Conservation (phyloP, 2,329 filamentous ascomycete species). For the Ascochyta koolunga region DNA sequence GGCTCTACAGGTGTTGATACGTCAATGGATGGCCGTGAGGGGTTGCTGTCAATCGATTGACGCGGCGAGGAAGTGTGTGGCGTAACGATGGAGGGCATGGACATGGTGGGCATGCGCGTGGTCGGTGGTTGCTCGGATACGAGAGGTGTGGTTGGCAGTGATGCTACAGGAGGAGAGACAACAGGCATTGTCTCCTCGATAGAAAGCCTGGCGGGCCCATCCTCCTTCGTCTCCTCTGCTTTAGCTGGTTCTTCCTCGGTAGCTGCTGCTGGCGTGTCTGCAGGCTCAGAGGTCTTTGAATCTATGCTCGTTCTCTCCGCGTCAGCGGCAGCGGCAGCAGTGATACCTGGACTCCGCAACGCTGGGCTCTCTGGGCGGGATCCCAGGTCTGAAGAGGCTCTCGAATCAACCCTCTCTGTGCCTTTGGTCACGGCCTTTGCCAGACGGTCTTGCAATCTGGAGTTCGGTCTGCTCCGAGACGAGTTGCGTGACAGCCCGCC, state of each 20-base stretch:
- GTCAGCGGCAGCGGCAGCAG: constrained; percentile 33
- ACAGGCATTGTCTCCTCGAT: constrained; percentile 28
- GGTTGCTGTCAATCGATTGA: constrained; percentile 42
- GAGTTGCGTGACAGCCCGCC: constrained; percentile 63
- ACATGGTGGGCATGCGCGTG: constrained; percentile 35
- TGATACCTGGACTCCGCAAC: constrained; percentile 35
- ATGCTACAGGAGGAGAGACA: constrained; percentile 13
- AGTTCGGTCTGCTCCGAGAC: constrained; percentile 72
- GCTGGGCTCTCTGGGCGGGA: constrained; percentile 62
- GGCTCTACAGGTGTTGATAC: constrained; percentile 44
- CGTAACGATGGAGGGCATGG: constrained; percentile 41
- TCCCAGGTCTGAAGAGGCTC: constrained; percentile 56
- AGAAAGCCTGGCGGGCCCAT: constrained; percentile 32
- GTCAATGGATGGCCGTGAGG: constrained; percentile 41
- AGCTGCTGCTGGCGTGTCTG: constrained; percentile 17
- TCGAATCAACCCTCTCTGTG: constrained; percentile 55
- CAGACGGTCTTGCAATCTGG: constrained; percentile 85
- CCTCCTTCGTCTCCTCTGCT: constrained; percentile 17
- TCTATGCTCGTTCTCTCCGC: constrained; percentile 55
- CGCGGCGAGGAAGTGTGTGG: constrained; percentile 38
- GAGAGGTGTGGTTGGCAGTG: constrained; percentile 22
- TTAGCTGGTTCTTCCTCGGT: constrained; percentile 23
- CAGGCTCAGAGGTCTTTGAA: constrained; percentile 43
- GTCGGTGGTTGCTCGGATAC: constrained; percentile 47
- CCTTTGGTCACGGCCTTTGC: constrained; percentile 85